Evolutionary conservation across 495 filamentous ascomycete species (phyloP).

Genomic region (Penicillium odoratum): DNA sequence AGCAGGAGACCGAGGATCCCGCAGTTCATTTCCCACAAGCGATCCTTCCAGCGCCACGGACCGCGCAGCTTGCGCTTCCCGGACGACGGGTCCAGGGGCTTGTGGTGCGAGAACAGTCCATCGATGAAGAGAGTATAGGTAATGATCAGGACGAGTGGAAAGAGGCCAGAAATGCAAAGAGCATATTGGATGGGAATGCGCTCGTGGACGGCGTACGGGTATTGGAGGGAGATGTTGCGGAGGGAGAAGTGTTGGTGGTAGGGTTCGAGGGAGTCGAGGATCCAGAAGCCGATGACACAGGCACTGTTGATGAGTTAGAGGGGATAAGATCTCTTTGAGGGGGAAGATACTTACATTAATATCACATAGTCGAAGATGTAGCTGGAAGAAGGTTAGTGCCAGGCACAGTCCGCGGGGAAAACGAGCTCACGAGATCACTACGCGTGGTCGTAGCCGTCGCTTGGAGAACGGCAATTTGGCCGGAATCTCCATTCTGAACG

Average conservation of each 20-base stretch:
- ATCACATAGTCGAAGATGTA: conserved; percentile 71
- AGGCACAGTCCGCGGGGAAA: conserved; percentile 7
- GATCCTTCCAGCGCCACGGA: conserved; percentile 63
- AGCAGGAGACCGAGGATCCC: conserved; percentile 74
- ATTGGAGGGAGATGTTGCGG: conserved; percentile 60
- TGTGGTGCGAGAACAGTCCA: conserved; percentile 65
- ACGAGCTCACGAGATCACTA: conserved; percentile 54
- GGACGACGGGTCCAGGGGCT: conserved; percentile 39
- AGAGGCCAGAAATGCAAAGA: conserved; percentile 53
- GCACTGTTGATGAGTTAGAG: conserved; percentile 21
- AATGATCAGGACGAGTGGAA: conserved; percentile 65
- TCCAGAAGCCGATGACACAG: conserved; percentile 54
- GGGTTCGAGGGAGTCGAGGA: conserved; percentile 55
- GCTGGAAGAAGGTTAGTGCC: conserved; percentile 30
- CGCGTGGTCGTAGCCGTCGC: conserved; percentile 47
- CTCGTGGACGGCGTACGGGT: conserved; percentile 73
- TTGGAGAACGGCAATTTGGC: conserved; percentile 55
- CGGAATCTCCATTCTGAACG: conserved; percentile 35
- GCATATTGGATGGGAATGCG: conserved; percentile 63
- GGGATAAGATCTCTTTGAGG: neutral
- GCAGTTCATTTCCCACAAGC: conserved; percentile 81
- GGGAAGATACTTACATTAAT: conserved; percentile 49
- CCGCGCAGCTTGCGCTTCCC: conserved; percentile 59
- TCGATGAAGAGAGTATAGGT: conserved; percentile 73
- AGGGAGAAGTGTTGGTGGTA: conserved; percentile 62